Base-by-base conservation (phyloP, 257 asterid genomes). In the Penstemon davidsonii region DNA sequence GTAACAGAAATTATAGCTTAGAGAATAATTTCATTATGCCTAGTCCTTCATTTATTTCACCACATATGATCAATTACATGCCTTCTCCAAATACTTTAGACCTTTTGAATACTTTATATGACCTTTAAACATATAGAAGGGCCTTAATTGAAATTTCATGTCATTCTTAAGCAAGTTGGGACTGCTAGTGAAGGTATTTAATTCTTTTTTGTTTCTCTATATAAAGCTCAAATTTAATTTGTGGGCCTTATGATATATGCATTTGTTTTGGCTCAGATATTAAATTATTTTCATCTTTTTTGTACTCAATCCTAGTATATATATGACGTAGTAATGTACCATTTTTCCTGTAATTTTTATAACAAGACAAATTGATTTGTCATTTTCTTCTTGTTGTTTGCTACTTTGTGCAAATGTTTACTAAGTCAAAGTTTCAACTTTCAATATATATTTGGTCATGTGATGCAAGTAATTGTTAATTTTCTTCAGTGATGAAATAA, bases 11-110 rank as follows among this genome's bases (percentile, higher is more conserved):
- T 52, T 49, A 67, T 33, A 11, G 7, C 62, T 18, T 63, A 40
- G 88, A 85, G 11, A 67, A 67, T 7, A 76, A 66, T 60, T 78
- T 80, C 44, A 15, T 69, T 13, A 63, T 76, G 36, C 76, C 87
- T 11, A 85, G 85, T 64, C 90, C 90, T 62, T 82, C 85, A 6
- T 86, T 86, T 10, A 53, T 73, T 62, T 81, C 89, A 2, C 85
- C 89, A 8, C 66, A 73, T 12, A 64, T 15, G 18, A 15, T 64
- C 15, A 44, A 1, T 25, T 2, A 46, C 6, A 45, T 75, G 5
- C 75, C 75, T 47, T 84, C 89, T 64, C 89, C 89, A 54, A 80
- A 53, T 55, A 73, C 79, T 25, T 57, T 81, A n/a, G 89, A 84
- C 60, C 79, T 84, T 62, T 84, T 79, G 71, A 80, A 68, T 65